Evolutionary conservation across 2,329 filamentous ascomycete species (phyloP).

Genomic region (Aspergillus chevalieri): DNA sequence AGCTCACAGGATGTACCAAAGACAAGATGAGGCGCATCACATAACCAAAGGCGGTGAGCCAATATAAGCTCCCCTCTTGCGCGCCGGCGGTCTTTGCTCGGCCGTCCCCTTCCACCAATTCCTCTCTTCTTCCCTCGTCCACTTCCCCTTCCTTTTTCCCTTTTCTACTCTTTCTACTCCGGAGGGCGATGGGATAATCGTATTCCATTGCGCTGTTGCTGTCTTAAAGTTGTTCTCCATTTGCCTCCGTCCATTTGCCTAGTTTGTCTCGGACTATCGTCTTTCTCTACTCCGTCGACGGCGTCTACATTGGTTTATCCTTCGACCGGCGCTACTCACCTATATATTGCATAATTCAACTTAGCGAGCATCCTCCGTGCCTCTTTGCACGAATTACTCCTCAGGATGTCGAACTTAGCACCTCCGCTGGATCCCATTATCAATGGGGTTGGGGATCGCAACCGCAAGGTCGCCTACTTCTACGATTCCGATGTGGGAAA

Average conservation of each 20-base stretch:
- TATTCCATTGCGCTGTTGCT: background rate
- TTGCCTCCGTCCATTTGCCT: background rate
- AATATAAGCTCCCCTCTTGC: conserved; percentile 6
- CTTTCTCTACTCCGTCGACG: background rate
- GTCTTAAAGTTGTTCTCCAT: background rate
- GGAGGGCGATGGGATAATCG: background rate
- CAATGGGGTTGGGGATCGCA: conserved; percentile 47
- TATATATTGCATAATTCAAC: background rate
- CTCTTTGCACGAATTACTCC: conserved; percentile 2
- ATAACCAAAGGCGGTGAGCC: conserved; percentile 25
- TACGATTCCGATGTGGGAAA: conserved; percentile 98
- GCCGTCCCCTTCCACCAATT: conserved; percentile 13
- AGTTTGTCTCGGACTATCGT: background rate
- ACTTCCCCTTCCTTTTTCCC: background rate
- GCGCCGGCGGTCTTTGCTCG: conserved; percentile 20
- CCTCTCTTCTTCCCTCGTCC: conserved; percentile 10
- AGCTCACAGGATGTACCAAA: conserved; percentile 3
- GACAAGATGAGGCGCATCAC: background rate
- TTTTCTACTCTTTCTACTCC: background rate
- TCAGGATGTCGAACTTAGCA: conserved; percentile 47
- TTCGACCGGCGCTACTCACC: background rate
- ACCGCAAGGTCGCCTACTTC: conserved; percentile 93
- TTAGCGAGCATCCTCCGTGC: conserved; percentile 7
- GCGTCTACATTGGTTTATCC: background rate
- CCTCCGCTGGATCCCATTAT: conserved; percentile 51